These are phyloP conservation scores for Fusarium sp. DNA, from an alignment of 2,329 filamentous ascomycete genomes.

Conservation along the genomic window DNA sequence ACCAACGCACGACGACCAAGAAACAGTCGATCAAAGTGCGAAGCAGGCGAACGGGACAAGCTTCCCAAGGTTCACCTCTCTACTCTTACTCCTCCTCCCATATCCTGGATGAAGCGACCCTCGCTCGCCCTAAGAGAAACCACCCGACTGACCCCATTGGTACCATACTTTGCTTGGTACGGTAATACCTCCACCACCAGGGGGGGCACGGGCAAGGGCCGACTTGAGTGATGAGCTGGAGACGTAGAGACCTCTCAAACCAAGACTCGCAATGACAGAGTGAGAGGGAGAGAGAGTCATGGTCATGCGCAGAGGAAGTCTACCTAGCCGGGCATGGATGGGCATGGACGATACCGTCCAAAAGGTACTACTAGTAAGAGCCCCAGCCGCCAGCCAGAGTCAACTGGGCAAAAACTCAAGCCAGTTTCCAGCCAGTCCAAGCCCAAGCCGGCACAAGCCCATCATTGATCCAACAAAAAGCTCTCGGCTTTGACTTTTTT, in stretches of 20 bases:
- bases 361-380: slow-evolving; percentile 5
- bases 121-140: slow-evolving; percentile 2
- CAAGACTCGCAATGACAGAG: neutral
- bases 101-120: slow-evolving; percentile 8
- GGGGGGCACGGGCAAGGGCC: neutral
- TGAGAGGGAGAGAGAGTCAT: slow-evolving; percentile 5
- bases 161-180: slow-evolving; percentile 3
- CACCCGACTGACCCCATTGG: slow-evolving; percentile 18
- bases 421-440: slow-evolving; percentile 26
- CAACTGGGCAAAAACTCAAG: slow-evolving; percentile 5
- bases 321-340: slow-evolving; percentile 23
- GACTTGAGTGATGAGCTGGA: slow-evolving; percentile 12
- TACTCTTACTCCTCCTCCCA: neutral
- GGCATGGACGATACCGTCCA: slow-evolving; percentile 14
- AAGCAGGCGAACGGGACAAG: slow-evolving; percentile 1
- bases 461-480: slow-evolving; percentile 26
- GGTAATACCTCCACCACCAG: slow-evolving; percentile 22
- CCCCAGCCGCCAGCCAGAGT: neutral
- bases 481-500: neutral
- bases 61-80: slow-evolving; percentile 4
- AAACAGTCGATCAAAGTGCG: neutral
- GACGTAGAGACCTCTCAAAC: neutral
- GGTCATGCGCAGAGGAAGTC: slow-evolving; percentile 35
- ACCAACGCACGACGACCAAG: neutral
- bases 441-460: slow-evolving; percentile 22